These are phyloP conservation scores for Malus sieversii DNA, from an alignment of 306 rosid species.

Conservation along the genomic window DNA sequence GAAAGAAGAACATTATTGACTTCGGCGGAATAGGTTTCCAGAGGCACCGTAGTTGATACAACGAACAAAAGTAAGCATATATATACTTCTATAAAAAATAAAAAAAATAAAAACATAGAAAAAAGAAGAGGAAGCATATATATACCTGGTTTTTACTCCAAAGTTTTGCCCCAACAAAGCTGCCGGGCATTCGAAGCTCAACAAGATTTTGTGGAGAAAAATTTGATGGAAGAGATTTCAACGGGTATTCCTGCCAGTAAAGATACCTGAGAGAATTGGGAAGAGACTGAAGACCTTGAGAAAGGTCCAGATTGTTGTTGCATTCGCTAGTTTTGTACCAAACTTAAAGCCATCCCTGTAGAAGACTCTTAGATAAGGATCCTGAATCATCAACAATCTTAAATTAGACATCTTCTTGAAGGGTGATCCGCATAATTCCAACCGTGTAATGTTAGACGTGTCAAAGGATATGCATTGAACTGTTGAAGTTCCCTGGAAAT, in stretches of 20 bases:
- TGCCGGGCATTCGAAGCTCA: no score
- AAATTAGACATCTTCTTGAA: neutral
- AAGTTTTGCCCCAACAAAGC: no score
- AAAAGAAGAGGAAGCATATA: neutral
- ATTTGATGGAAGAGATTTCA: neutral
- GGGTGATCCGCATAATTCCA: neutral
- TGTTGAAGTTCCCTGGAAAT: neutral
- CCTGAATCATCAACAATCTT: neutral
- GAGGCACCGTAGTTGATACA: neutral
- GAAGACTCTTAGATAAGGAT: neutral
- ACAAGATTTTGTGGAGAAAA: no score
- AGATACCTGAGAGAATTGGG: neutral
- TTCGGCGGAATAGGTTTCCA: rapidly evolving
- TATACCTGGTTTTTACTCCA: neutral
- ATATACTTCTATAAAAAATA: no score
- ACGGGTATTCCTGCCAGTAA: neutral
- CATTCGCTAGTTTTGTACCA: no score
- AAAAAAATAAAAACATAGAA: no score
- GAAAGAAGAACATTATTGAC: neutral
- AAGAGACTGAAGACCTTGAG: neutral
- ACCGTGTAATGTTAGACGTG: neutral
- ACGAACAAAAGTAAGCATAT: neutral
- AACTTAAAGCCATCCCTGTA: no score
- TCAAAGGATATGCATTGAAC: neutral
- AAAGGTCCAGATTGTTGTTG: neutral